These are phyloP conservation scores for Penicilliopsis zonata DNA, from an alignment of 495 filamentous ascomycete species.

Conservation along the genomic window DNA sequence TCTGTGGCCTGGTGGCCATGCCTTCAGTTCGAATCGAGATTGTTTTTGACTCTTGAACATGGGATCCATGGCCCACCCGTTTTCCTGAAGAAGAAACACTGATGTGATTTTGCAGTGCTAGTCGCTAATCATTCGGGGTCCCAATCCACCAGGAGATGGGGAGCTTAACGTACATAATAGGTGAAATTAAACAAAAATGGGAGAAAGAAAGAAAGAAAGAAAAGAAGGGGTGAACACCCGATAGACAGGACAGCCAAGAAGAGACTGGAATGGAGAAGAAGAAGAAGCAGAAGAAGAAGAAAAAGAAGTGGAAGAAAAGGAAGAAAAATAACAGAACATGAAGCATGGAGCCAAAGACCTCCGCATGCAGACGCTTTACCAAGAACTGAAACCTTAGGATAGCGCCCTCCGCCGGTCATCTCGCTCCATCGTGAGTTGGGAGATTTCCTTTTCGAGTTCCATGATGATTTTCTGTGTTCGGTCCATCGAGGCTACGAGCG, in stretches of 20 bases:
- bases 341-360: constrained; percentile 4
- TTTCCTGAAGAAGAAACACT: constrained; percentile 21
- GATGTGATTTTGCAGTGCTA: constrained; percentile 17
- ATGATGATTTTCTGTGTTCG: constrained; percentile 52
- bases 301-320: constrained; percentile 7
- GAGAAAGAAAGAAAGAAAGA: constrained; percentile 10
- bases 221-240: constrained; percentile 8
- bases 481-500: constrained; percentile 70
- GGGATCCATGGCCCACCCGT: constrained; percentile 11
- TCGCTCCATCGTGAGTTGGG: constrained; percentile 31
- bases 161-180: too few relatives aligned
- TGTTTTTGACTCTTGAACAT: too few relatives aligned
- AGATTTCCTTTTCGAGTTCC: constrained; percentile 52
- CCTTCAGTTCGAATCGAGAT: too few relatives aligned
- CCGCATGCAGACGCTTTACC: not conserved
- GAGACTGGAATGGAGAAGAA: constrained; percentile 10
- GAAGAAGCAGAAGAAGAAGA: constrained; percentile 9
- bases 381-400: constrained; percentile 11
- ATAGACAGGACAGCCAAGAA: constrained; percentile 11
- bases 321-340: constrained; percentile 11
- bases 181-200: constrained; percentile 11
- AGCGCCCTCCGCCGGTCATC: constrained; percentile 24
- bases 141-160: too few relatives aligned
- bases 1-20: too few relatives aligned
- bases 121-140: too few relatives aligned